Base-by-base conservation (phyloP, 2,329 filamentous ascomycete species). In the Reticulascus tulasneorum region DNA sequence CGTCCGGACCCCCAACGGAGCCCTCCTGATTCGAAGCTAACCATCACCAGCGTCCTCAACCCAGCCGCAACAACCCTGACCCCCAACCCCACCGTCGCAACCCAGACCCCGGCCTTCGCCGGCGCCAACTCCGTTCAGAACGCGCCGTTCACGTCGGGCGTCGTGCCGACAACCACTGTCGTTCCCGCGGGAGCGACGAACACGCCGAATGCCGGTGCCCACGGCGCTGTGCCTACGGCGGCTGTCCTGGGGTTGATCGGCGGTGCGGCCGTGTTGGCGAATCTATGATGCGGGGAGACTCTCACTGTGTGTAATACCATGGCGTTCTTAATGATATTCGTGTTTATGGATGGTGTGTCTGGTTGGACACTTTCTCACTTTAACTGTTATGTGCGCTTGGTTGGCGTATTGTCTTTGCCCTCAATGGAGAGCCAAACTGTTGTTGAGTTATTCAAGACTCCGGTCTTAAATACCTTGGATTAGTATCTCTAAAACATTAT, bases 141-240 rank as follows among this genome's bases (percentile, higher is more conserved):
- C 6, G 52, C 66, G 2, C 75, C 78, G 0, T 81, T 76, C 55
- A 81, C 78, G 0, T 71, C 67, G 13, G 70, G 67, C 15, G 59
- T 77, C 24, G 20, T 35, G 17, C 52, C 54, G 3, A 56, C 52
- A 0, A 44, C 53, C 6, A 56, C 51, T 2, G 44, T 52, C 28
- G 33, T 51, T 2, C 50, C 51, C 2, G 53, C 45, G 1, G 22
- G 22, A 7, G 15, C 27, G 7, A 45, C 44, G 9, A 40, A 50
- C 6, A 38, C 47, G 9, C 31, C 48, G n/a, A 49, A 43, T 11
- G 40, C 33, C n/a, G 48, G 40, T 9, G 36, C 24, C 3, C 11
- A 37, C 15, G 43, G 35, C 13, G 37, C 44, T 31, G 13, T 48
- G 9, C 37, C 43, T 6, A 48, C 46, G 3, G 47, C 42, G 7